Evolutionary conservation across 2,329 filamentous ascomycete genomes (phyloP), one percentile per base, ranked within the genome.

Genomic region (Fusarium armeniacum): DNA sequence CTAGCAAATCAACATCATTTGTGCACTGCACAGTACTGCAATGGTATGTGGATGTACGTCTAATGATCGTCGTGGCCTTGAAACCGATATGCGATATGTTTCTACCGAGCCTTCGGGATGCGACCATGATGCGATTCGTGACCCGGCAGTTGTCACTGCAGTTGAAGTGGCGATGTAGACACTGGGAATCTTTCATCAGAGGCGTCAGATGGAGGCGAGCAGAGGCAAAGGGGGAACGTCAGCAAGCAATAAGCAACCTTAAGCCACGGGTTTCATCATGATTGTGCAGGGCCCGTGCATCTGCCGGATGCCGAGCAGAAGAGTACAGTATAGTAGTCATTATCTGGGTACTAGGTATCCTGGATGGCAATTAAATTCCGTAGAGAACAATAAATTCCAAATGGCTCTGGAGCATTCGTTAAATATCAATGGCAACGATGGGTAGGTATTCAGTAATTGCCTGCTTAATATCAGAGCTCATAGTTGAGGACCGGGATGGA

Each of bases 221-320:
- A 28, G 26, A 36, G 52, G 57, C 33, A 46, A 54, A 53, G 44
- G 58, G 67, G 50, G 62, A 70, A 43, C 22, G 32, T 50, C 49
- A 41, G n/a, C n/a, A 32, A 15, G 26, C 28, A 41, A 26, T 24
- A 40, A 50, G 46, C 49, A 58, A 20, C 20, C 20, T 20, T 20
- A 20, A 62, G 64, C 62, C 63, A 62, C 50, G 24, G 28, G 62
- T 65, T 65, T 65, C 62, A 65, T 65, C 40, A 20, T 65, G 35
- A 52, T 65, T 28, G 54, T 22, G 49, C 41, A 44, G 33, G 62
- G 62, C 16, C 32, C 46, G 46, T 60, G 62, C 63, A 59, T 57
- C 57, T 63, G 66, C 60, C 57, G 54, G 52, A 59, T 56, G 22
- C 59, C 61, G 51, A 62, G 30, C 24, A 54, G 49, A 32, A 55